Base-by-base conservation (phyloP, 192 early-diverging fungal genomes). In the Podila minutissima region DNA sequence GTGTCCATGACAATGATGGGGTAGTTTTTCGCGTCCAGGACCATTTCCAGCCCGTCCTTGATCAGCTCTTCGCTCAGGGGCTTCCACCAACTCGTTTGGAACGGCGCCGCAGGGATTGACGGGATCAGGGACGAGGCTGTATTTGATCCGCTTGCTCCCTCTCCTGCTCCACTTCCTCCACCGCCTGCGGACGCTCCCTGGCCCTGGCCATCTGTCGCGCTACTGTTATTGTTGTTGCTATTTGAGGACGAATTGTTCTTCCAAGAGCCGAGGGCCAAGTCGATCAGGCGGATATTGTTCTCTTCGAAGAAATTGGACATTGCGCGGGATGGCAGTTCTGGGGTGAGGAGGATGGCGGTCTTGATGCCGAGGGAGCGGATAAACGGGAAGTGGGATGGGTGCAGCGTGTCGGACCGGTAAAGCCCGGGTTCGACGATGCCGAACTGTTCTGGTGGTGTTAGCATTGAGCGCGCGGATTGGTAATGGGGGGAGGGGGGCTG, bases 1-100 rank as follows among this genome's bases (percentile, higher is more conserved):
- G 95, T 93, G 87, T 96, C 97, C 87, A 95, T 92, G 22, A 98
- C 85, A 64, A 99, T 86, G 13, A 97, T 73, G n/a, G 97, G 97
- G 66, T 98, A 93, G 37, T 88, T 95, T 9, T 85, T 72, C n/a
- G 75, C 85, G 84, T 97, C 88, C 55, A 98, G 81, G 8, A 96
- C 81, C 59, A 96, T 83, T 84, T 99, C 95, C 32, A 99, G 86
- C 0, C 94, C 96, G 60, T 99, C 98, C 66, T 99, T 99, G 62
- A 99, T 93, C 24, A 97, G 82, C 82, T 99, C 98, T 73, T 99
- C 98, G 68, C 92, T 92, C 24, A 97, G 89, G 9, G 96, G 97
- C 72, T 95, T 89, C 97, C 97, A 98, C 32, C 89, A 79, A 33
- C 76, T 79, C 22, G 76, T 79, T 13, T 79, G 76, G 55, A 79